These are phyloP conservation scores for Tripterygium wilfordii DNA, from an alignment of 177 flowering plant genomes.

Conservation along the genomic window DNA sequence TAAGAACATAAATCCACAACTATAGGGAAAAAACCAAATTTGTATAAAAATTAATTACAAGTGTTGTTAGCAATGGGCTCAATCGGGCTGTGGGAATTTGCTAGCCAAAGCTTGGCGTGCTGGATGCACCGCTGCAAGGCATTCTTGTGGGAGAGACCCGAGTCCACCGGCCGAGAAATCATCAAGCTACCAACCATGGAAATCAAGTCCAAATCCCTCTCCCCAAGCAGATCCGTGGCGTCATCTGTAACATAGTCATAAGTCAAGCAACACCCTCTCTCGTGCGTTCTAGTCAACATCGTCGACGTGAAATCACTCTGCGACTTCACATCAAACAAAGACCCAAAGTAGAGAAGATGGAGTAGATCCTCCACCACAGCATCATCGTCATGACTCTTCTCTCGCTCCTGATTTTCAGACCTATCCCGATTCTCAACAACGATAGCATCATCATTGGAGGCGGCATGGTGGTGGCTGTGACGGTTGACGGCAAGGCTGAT, in stretches of 20 bases:
- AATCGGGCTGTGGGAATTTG: conserved; percentile 52
- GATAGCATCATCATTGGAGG: neutral
- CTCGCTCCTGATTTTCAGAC: neutral
- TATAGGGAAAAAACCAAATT: no score
- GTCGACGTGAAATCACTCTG: conserved; percentile 68
- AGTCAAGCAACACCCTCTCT: conserved; percentile 85
- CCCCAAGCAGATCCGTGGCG: conserved; percentile 70
- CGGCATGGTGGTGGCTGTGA: neutral
- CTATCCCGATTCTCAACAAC: neutral
- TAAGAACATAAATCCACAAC: no score
- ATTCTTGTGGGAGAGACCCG: conserved; percentile 70
- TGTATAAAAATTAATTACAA: conserved; percentile 54
- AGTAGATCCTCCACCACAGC: conserved; percentile 57
- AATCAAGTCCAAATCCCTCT: conserved; percentile 79
- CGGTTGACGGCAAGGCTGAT: conserved; percentile 28
- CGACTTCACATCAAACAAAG: conserved; percentile 73
- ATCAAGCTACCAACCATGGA: conserved; percentile 56
- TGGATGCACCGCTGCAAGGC: conserved; percentile 69
- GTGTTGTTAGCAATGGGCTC: conserved; percentile 44
- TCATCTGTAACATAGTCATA: conserved; percentile 95
- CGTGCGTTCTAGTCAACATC: conserved; percentile 76
- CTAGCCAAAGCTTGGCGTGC: conserved; percentile 84
- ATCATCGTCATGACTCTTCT: conserved; percentile 6
- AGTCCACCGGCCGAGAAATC: conserved; percentile 61
- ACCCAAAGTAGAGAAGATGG: conserved; percentile 69